Conservation (phyloP, 306 rosid species). For the Sicyos edulis region DNA sequence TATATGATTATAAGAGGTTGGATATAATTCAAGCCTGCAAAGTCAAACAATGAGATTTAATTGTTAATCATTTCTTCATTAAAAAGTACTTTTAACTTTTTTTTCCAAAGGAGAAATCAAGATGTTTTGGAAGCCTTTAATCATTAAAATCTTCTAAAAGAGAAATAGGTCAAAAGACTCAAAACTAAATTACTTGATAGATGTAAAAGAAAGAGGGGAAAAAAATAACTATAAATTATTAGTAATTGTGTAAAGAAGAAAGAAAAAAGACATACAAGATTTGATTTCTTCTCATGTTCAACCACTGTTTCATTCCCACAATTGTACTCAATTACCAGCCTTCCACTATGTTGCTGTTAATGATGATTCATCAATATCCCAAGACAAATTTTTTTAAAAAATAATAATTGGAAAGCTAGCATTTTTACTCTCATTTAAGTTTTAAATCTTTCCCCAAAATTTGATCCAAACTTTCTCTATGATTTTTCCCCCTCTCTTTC, state of each 20-base stretch:
- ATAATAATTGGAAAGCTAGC: no score
- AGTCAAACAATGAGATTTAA: neutral
- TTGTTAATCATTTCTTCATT: neutral
- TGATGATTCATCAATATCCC: conserved; percentile 14
- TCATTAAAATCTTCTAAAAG: conserved; percentile 10
- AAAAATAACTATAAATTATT: neutral
- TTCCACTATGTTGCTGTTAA: conserved; percentile 18
- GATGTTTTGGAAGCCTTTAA: conserved; percentile 15
- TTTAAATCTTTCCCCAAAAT: no score
- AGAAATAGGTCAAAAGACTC: neutral
- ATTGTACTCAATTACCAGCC: conserved; percentile 12
- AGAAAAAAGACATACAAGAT: neutral
- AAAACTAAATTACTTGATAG: neutral
- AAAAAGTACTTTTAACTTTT: neutral
- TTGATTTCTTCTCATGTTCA: conserved; percentile 7
- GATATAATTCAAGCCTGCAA: conserved; percentile 6
- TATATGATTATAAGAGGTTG: neutral
- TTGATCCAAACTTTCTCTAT: no score
- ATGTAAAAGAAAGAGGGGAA: neutral
- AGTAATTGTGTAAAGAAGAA: neutral
- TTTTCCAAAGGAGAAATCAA: conserved; percentile 6
- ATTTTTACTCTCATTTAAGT: no score
- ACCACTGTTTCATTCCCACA: conserved; percentile 17
- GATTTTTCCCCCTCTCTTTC: no score
- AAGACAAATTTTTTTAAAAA: no score